Base-by-base conservation (phyloP, 768 basidiomycete genomes). In the Macrolepiota fuliginosa region DNA sequence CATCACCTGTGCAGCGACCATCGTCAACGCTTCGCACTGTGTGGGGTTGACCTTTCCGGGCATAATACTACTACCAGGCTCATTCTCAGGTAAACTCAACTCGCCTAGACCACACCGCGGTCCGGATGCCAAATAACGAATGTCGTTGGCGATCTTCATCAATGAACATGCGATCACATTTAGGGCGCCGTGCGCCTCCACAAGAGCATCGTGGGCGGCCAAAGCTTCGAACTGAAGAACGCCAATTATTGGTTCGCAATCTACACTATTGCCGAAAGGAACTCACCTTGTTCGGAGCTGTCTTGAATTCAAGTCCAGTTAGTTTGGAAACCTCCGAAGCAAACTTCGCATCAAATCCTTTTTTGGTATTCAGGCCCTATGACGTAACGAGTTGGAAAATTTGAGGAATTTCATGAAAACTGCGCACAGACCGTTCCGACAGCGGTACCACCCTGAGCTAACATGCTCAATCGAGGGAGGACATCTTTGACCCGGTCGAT, bases 131-230 rank as follows among this genome's bases (percentile, higher is more conserved):
- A 99, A 90, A 83, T 91, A 98, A 56, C 97, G 90, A 72, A 99
- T 96, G 70, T 99, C 97, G 72, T 99, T 98, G 53, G 96, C 96
- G 69, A 99, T 98, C 83, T 99, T 99, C 94, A 98, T 97, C 66
- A 98, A 78, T 9, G 94, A 97, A 72, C 91, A 92, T n/a, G 97
- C 97, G 58, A 99, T 75, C 47, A 92, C 91, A 76, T 98, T 98
- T 66, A 99, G 84, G 15, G 96, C 96, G 58, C 97, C 97, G 62
- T 98, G 96, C 10, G 95, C 87, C 77, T 99, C 97, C 22, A 98
- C 94, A 59, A 99, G 86, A 5, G 97, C 97, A 74, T 99, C 97
- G 73, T 99, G 97, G n/a, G 92, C 82, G 22, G 97, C 97, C 64
- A 98, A 86, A 9, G 97, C 96, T 76, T 98, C 97, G 68, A 99